A percentile compares a stretch with the other conserved stretches of the same genome.
phyloP scores from a whole-genome alignment of 495 filamentous ascomycete genomes.

The Daldinia childiae region DNA sequence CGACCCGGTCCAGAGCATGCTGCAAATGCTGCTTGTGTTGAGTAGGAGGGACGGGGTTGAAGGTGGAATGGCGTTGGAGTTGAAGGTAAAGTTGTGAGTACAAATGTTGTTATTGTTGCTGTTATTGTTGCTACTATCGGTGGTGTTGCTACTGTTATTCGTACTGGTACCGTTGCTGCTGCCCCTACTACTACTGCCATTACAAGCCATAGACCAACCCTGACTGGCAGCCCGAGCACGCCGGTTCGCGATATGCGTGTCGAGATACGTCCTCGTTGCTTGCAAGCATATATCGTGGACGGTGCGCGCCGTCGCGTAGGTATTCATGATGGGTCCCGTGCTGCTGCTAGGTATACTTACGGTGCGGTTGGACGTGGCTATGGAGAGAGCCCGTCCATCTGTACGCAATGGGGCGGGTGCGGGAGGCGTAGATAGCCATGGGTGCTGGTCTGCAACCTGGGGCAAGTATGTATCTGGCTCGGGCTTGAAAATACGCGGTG shows the following conservation, averaged over 20 bases:
- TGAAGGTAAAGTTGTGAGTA: background rate
- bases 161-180: background rate
- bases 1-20: slow-evolving; percentile 41
- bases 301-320: slow-evolving; percentile 4
- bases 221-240: slow-evolving; percentile 15
- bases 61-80: background rate
- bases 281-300: slow-evolving; percentile 41
- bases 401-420: background rate
- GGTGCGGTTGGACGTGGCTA: background rate
- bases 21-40: slow-evolving; percentile 45
- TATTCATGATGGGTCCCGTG: background rate
- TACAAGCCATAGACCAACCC: background rate
- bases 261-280: slow-evolving; percentile 41
- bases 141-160: background rate
- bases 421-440: background rate
- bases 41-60: slow-evolving; percentile 36
- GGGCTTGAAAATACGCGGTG: background rate
- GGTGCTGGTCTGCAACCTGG: background rate
- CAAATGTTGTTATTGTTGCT: background rate
- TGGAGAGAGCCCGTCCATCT: background rate
- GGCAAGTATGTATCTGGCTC: background rate
- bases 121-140: background rate
- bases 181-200: background rate
- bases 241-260: slow-evolving; percentile 35
- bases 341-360: slow-evolving; percentile 14